These are phyloP conservation scores for Dioscorea dumetorum DNA, from an alignment of 106 monocot genomes.

Conservation along the genomic window DNA sequence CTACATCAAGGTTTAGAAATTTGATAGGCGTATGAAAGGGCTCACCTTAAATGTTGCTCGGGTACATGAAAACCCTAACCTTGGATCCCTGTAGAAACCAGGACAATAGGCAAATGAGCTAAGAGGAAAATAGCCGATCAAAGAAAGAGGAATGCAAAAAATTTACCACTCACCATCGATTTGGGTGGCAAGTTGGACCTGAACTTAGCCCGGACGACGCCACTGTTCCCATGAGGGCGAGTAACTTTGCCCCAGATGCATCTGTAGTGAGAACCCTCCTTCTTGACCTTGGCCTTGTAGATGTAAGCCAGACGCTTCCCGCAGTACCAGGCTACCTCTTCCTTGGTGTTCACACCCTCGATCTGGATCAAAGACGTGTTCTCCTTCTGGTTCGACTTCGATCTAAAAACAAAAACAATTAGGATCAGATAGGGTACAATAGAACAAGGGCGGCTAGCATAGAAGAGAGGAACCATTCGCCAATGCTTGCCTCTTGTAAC, in stretches of 20 bases:
- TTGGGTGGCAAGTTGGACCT: conserved; percentile 43
- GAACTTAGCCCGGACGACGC: conserved; percentile 53
- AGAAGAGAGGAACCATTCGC: neutral
- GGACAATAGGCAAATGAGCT: neutral
- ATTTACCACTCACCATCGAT: conserved; percentile 26
- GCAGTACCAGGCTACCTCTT: conserved; percentile 35
- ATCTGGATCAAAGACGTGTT: conserved; percentile 49
- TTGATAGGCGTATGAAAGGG: neutral
- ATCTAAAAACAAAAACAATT: conserved; percentile 18
- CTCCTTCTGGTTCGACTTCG: conserved; percentile 42
- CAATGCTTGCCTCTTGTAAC: conserved; percentile 61
- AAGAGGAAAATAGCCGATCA: neutral
- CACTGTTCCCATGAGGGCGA: conserved; percentile 44
- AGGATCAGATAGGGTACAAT: neutral
- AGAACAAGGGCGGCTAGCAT: too few relatives aligned
- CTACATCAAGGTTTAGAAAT: too few relatives aligned
- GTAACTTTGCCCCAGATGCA: conserved; percentile 46
- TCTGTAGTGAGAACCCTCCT: conserved; percentile 24
- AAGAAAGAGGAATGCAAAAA: neutral
- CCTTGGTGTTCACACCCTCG: conserved; percentile 50
- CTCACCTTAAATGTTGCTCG: conserved; percentile 27
- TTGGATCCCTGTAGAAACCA: conserved; percentile 12
- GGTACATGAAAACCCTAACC: conserved; percentile 37
- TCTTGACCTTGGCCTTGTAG: conserved; percentile 48
- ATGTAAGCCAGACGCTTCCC: conserved; percentile 34